These are phyloP conservation scores for Cystobasidium slooffiae DNA, from an alignment of 1,284 basidiomycete species.

Conservation along the genomic window DNA sequence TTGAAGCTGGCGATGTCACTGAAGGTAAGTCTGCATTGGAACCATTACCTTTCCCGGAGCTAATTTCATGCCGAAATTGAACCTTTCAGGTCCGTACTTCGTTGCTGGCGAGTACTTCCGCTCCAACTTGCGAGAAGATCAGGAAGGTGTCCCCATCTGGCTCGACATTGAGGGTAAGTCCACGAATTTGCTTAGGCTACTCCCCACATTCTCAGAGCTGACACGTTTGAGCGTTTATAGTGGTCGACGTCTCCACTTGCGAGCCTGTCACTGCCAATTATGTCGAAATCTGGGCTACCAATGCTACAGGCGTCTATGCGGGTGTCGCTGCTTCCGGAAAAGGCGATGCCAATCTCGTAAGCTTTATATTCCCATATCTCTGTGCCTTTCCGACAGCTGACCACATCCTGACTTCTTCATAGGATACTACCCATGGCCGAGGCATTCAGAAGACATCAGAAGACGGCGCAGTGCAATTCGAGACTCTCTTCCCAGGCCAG, in stretches of 20 bases:
- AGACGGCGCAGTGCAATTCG: constrained; percentile 14
- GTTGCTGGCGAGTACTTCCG: constrained; percentile 18
- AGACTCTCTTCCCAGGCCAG: constrained; percentile 23
- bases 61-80: not conserved
- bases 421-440: constrained; percentile 13
- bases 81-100: constrained; percentile 1
- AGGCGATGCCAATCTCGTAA: not conserved
- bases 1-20: constrained; percentile 23
- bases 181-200: not conserved
- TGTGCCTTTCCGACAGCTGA: not conserved
- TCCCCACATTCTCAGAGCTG: not conserved
- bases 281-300: constrained; percentile 21
- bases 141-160: constrained; percentile 24
- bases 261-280: constrained; percentile 3
- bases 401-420: not conserved
- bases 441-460: constrained; percentile 15
- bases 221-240: not conserved
- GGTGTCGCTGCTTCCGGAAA: not conserved
- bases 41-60: not conserved
- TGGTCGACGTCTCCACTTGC: constrained; percentile 14
- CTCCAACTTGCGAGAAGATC: constrained; percentile 3
- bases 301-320: constrained; percentile 16
- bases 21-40: not conserved
- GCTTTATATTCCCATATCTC: not conserved
- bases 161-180: constrained; percentile 9